Percentiles rank a stretch among this genome's conserved stretches.
Evolutionary conservation across 805 yeast species (phyloP).

Genomic region (Starmera dryadoides): DNA sequence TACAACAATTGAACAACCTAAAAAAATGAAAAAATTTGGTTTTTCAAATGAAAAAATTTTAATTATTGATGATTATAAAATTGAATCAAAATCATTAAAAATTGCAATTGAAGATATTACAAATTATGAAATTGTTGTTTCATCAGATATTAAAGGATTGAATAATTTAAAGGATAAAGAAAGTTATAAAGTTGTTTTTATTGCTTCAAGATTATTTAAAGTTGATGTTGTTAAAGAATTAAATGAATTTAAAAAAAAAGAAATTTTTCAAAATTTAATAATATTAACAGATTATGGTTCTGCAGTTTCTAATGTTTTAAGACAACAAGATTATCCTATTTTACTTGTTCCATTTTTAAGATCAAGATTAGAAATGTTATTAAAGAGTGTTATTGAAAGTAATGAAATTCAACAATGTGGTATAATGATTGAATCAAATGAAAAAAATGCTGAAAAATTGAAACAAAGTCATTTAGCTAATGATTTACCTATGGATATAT

Average conservation of each 20-base stretch:
- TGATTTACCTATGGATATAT: conserved; percentile 42
- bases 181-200: background rate
- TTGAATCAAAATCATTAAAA: conserved; percentile 5
- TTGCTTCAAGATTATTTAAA: background rate
- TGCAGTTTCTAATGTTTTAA: conserved; percentile 1
- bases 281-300: conserved; percentile 10
- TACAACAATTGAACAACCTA: conserved; percentile 1
- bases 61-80: conserved; percentile 5
- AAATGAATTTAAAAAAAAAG: background rate
- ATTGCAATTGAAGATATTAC: conserved; percentile 3
- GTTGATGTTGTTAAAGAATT: conserved; percentile 4
- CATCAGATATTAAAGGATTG: background rate
- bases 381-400: conserved; percentile 1
- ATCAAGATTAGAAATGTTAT: conserved; percentile 4
- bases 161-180: background rate
- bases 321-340: conserved; percentile 5
- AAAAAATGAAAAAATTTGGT: background rate
- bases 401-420: too few relatives aligned
- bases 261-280: too few relatives aligned
- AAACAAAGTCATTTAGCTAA: too few relatives aligned
- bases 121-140: conserved; percentile 3
- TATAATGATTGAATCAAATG: too few relatives aligned
- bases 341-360: conserved; percentile 12
- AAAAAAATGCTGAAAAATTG: too few relatives aligned
- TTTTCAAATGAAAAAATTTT: conserved; percentile 2